Evolutionary conservation across 139 green algal genomes (phyloP).

Genomic region (Chlorella sp.): DNA sequence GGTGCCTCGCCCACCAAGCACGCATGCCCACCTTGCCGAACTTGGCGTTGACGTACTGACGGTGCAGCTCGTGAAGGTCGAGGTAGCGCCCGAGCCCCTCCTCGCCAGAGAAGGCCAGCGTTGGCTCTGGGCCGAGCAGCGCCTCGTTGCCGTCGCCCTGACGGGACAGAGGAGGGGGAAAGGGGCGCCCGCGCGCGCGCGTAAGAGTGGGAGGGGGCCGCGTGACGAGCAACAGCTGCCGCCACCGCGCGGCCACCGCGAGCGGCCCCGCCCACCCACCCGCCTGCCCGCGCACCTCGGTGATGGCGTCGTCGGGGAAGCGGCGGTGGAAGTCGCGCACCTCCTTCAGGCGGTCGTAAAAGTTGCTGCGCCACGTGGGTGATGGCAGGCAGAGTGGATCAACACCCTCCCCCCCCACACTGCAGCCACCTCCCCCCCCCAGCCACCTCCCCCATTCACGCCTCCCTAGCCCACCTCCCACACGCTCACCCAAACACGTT

Average conservation of each 20-base stretch:
- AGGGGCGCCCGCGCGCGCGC: not conserved
- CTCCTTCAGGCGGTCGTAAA: slow-evolving; percentile 94
- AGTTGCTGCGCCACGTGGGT: slow-evolving; percentile 68
- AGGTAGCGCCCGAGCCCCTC: slow-evolving; percentile 89
- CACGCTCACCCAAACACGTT: slow-evolving; percentile 43
- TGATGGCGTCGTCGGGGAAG: slow-evolving; percentile 72
- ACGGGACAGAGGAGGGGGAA: not conserved
- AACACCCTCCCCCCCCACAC: too few species aligned
- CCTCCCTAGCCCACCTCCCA: too few species aligned
- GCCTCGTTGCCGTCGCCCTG: slow-evolving; percentile 66
- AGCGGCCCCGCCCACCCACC: too few species aligned
- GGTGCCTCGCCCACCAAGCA: too few species aligned
- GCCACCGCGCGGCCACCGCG: too few species aligned
- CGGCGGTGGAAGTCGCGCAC: slow-evolving; percentile 82
- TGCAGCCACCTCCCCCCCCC: too few species aligned
- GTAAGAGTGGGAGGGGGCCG: not conserved
- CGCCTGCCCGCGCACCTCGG: slow-evolving; percentile 66
- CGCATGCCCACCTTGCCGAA: slow-evolving; percentile 57
- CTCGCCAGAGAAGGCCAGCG: slow-evolving; percentile 84
- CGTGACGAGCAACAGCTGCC: too few species aligned
- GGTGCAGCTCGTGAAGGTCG: slow-evolving; percentile 86
- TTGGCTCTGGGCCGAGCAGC: slow-evolving; percentile 50
- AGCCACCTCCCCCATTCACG: too few species aligned
- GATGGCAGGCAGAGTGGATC: too few species aligned
- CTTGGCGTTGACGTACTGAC: slow-evolving; percentile 81